Evolutionary conservation across 306 rosid species (phyloP), one percentile per base, ranked within the genome.

Genomic region (Canavalia ensiformis): DNA sequence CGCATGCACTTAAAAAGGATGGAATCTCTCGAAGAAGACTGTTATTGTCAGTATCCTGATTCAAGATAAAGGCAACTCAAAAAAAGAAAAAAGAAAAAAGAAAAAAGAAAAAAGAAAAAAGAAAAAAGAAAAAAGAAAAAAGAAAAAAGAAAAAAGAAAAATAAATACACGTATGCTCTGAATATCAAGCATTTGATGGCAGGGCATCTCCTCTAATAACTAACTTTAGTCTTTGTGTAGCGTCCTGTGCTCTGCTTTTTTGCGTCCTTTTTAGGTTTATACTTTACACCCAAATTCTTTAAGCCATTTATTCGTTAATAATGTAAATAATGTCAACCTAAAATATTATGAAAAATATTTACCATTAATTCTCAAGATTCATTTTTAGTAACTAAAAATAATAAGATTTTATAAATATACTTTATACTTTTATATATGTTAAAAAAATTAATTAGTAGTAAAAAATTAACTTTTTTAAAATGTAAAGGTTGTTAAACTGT

Each of bases 21-120:
- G 72, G 74, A 77, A 77, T 64, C 81, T 50, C 11, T 28, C 44
- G 6, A 64, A 77, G 73, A 51, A 51, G n/a, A 77, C 81, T 77
- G 74, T 64, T 77, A 4, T 25, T 77, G 81, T 77, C 81, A 50
- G 81, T 44, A 64, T 63, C 62, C 37, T 63, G 45, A 25, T 63
- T 62, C 73, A 76, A 11, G 47, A 60, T 12, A 59, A 34, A 74
- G 30, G 57, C n/a, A n/a, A 6, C 51, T 18, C 25, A 18, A 18
- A 18, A 65, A n/a, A 0, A 39, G 6, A 47, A 1, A 1, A 8
- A 65, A 9, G 44, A 7, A 28, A 29, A 29, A 37, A 6, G 49
- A 33, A 28, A 44, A 25, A 5, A 44, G 6, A 3, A 47, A 52
- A 37, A 37, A 6, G 49, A 33, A 28, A 44, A 25, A 5, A 44